Evolutionary conservation across 2,329 filamentous ascomycete species (phyloP).

Genomic region (Neonectria ditissima): DNA sequence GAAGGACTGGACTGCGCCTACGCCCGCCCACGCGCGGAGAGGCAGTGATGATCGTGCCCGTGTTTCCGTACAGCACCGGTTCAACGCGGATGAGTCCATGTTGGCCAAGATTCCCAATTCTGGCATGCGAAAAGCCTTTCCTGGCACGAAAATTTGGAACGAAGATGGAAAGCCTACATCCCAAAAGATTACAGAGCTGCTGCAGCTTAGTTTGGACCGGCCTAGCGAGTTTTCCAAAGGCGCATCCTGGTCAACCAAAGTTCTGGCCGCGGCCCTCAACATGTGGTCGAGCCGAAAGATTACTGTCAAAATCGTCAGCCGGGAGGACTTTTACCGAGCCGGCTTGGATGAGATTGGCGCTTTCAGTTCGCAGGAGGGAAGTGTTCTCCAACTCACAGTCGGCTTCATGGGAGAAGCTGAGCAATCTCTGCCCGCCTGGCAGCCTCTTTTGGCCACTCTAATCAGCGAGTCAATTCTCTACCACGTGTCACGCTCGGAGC

Average conservation of each 20-base stretch:
- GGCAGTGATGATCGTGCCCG: background rate
- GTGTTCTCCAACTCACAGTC: conserved; percentile 11
- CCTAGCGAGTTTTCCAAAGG: conserved; percentile 7
- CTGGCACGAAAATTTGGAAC: conserved; percentile 16
- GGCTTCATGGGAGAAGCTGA: conserved; percentile 23
- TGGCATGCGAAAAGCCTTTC: conserved; percentile 15
- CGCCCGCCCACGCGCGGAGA: background rate
- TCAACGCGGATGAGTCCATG: conserved; percentile 6
- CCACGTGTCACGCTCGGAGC: conserved; percentile 25
- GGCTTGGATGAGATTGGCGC: conserved; percentile 8
- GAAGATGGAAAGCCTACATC: conserved; percentile 20
- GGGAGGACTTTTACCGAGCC: conserved; percentile 17
- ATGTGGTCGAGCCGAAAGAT: conserved; percentile 17
- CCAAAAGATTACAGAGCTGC: conserved; percentile 3
- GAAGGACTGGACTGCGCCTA: conserved; percentile 21
- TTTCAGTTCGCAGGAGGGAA: conserved; percentile 14
- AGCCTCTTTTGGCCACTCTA: conserved; percentile 20
- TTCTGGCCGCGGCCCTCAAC: conserved; percentile 3
- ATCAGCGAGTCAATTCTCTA: conserved; percentile 22
- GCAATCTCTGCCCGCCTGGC: conserved; percentile 23
- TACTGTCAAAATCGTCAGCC: conserved; percentile 22
- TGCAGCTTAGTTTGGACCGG: background rate
- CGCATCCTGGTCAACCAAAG: conserved; percentile 7
- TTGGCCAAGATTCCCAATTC: background rate
- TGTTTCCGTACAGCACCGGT: conserved; percentile 6